These are phyloP conservation scores for Diaporthe longicolla DNA, from an alignment of 2,329 filamentous ascomycete genomes.

Conservation along the genomic window DNA sequence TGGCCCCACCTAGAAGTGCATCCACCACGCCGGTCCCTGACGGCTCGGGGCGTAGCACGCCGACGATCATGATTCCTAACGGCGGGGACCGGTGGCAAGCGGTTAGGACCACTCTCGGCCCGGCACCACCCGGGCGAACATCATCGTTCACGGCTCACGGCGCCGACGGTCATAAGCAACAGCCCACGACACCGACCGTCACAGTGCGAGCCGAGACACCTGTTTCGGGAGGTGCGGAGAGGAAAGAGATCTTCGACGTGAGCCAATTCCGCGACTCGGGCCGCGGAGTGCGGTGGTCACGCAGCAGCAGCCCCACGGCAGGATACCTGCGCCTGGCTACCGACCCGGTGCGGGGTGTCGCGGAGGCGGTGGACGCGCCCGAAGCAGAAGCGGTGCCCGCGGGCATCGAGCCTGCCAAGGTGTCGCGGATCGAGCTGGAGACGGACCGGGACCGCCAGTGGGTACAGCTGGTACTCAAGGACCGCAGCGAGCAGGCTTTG, in stretches of 20 bases:
- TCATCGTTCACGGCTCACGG: not conserved
- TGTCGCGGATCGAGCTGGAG: conserved; percentile 36
- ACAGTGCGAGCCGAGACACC: conserved; percentile 3
- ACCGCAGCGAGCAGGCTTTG: conserved; percentile 35
- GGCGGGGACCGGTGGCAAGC: conserved; percentile 32
- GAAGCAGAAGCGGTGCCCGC: not conserved
- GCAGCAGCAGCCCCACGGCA: conserved; percentile 18
- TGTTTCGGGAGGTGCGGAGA: not conserved
- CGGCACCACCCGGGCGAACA: conserved; percentile 4
- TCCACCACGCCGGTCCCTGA: conserved; percentile 39
- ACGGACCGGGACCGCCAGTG: conserved; percentile 18
- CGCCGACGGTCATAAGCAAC: not conserved
- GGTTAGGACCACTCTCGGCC: conserved; percentile 9
- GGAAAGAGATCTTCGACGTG: conserved; percentile 37
- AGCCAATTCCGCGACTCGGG: conserved; percentile 33
- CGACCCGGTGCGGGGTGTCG: conserved; percentile 34
- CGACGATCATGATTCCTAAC: conserved; percentile 30
- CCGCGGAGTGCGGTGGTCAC: conserved; percentile 33
- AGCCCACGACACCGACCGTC: not conserved
- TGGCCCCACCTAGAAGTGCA: conserved; percentile 36
- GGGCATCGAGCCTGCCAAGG: conserved; percentile 35
- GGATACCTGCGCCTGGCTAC: conserved; percentile 36
- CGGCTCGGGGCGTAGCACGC: conserved; percentile 29
- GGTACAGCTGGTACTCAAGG: conserved; percentile 35
- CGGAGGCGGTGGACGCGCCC: conserved; percentile 25